phyloP scores from a whole-genome alignment of 2,329 filamentous ascomycete species.

The Aspergillus flavus region DNA sequence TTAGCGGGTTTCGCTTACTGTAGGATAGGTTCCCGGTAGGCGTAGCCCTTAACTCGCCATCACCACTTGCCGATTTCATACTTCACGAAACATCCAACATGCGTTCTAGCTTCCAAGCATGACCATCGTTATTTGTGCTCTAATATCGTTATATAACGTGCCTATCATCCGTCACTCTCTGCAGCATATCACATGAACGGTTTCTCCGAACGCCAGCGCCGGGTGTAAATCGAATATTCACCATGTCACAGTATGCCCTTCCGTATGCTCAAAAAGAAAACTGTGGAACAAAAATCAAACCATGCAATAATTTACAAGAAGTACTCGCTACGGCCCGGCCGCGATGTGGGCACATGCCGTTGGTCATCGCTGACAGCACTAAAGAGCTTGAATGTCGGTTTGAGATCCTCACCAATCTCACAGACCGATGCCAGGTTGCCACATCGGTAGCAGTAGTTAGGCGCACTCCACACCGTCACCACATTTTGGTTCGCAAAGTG shows the following conservation, averaged over 20 bases:
- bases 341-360: conserved; percentile 47
- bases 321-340: conserved; percentile 52
- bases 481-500: conserved; percentile 95
- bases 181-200: conserved; percentile 19
- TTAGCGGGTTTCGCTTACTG: background rate
- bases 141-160: conserved; percentile 41
- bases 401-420: conserved; percentile 81
- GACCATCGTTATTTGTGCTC: conserved; percentile 35
- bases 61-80: background rate
- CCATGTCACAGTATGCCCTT: conserved; percentile 17
- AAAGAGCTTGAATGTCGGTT: conserved; percentile 76
- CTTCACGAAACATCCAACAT: background rate
- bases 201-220: conserved; percentile 38
- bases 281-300: conserved; percentile 8
- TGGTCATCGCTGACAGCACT: conserved; percentile 51
- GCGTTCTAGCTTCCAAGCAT: conserved; percentile 1
- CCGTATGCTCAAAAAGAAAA: conserved; percentile 12
- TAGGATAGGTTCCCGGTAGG: background rate
- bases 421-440: conserved; percentile 90
- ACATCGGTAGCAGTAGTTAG: conserved; percentile 96
- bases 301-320: conserved; percentile 43
- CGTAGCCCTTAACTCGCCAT: background rate
- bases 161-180: conserved; percentile 23
- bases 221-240: conserved; percentile 28
- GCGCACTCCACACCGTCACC: conserved; percentile 76